These are phyloP conservation scores for Blastosporella zonata DNA, from an alignment of 1,284 basidiomycete genomes.

Conservation along the genomic window DNA sequence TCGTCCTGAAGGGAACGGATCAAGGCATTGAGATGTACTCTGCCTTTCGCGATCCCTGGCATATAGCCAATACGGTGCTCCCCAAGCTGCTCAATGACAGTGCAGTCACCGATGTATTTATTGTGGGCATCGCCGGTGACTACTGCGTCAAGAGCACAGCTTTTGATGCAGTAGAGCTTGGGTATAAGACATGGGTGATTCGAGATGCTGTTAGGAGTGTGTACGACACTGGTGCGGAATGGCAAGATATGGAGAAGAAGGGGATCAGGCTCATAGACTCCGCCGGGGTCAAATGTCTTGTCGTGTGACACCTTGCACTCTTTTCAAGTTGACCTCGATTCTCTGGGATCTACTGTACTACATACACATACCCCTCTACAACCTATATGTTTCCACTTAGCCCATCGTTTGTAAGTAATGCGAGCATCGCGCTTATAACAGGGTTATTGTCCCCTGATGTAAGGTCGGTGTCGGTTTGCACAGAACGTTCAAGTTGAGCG, in stretches of 20 bases:
- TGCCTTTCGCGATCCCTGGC: constrained; percentile 50
- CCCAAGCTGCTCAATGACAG: constrained; percentile 31
- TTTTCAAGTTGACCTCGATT: too few relatives aligned
- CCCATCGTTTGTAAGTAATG: constrained; percentile 64
- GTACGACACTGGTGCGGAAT: constrained; percentile 29
- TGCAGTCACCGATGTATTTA: constrained; percentile 43
- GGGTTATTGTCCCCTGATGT: constrained; percentile 50
- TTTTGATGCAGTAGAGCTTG: constrained; percentile 39
- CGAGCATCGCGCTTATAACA: constrained; percentile 68
- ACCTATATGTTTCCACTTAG: constrained; percentile 26
- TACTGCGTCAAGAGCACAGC: constrained; percentile 52
- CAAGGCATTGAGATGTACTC: constrained; percentile 49
- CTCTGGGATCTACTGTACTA: not conserved
- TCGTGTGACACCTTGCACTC: constrained; percentile 1
- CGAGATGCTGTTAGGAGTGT: constrained; percentile 42
- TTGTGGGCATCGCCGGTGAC: constrained; percentile 50
- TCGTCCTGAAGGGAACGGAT: constrained; percentile 46
- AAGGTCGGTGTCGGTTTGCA: constrained; percentile 52
- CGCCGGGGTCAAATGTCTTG: constrained; percentile 23
- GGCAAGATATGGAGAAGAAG: constrained; percentile 34
- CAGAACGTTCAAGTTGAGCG: constrained; percentile 57
- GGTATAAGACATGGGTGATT: constrained; percentile 47
- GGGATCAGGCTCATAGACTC: constrained; percentile 31
- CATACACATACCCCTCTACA: not conserved
- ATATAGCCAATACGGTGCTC: constrained; percentile 35